Evolutionary conservation across 345 rosid species (phyloP), one percentile per base, ranked within the genome.

Genomic region (Eucalyptus globulus): DNA sequence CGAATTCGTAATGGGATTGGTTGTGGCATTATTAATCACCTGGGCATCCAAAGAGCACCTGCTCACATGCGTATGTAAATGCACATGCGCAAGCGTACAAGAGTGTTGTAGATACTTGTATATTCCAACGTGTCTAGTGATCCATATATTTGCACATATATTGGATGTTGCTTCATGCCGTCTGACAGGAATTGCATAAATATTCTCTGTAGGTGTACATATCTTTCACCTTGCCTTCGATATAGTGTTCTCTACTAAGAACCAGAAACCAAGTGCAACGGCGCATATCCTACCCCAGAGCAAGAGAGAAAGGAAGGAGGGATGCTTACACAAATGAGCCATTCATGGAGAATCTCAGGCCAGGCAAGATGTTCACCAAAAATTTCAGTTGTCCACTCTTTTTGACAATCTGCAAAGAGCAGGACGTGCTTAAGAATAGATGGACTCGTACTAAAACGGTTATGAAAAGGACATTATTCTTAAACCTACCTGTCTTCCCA

Each of bases 291-390:
- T 40, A 2, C 29, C 47, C 47, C 85, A 34, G 47, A 40, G 27
- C 85, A 76, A 76, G 44, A 40, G 47, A 76, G 47, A 76, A 76
- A 21, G 29, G 47, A 76, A 40, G 24, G 47, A 24, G 43, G 1
- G 16, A 40, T 76, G 93, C 98, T 94, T 93, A 95, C 99, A 88
- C 92, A 87, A 91, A 95, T 31, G 89, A 92, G 88, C 99, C 99
- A 69, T 88, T 94, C 97, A 96, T 95, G 89, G 99, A 95, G 95
- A 98, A 98, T 91, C 95, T 95, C 89, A 97, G 90, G 12, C 98
- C 98, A 4, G 96, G 96, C 11, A 95, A 87, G 89, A 95, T 95
- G 93, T 93, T 93, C 15, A 95, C 98, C 62, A 90, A 91, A 87
- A 97, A 97, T 95, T 97, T 97, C 31, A 97, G 89, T 45, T 93